phyloP scores from a whole-genome alignment of 495 filamentous ascomycete species.

The Aspergillus affinis region DNA sequence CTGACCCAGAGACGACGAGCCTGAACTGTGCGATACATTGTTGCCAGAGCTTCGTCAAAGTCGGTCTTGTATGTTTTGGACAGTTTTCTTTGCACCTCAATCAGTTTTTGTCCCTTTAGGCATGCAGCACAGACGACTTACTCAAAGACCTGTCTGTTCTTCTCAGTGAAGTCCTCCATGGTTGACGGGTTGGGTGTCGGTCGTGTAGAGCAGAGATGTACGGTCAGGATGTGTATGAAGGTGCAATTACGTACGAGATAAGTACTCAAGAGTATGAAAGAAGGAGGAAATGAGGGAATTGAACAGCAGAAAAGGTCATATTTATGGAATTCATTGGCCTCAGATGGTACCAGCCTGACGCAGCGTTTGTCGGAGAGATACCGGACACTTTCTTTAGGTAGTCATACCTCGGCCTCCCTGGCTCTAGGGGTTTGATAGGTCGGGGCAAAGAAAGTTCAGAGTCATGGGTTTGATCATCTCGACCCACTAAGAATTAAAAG shows the following conservation, averaged over 20 bases:
- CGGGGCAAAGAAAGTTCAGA: not conserved
- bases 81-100: conserved; percentile 37
- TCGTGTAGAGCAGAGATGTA: conserved; percentile 2
- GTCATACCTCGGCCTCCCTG: not conserved
- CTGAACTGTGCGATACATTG: conserved; percentile 39
- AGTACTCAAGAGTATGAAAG: not conserved
- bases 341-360: not conserved
- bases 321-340: conserved; percentile 8
- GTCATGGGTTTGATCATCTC: not conserved
- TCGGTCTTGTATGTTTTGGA: conserved; percentile 44
- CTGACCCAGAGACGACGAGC: conserved; percentile 61
- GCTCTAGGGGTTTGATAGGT: not conserved
- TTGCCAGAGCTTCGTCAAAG: conserved; percentile 38
- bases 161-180: conserved; percentile 47
- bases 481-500: not conserved
- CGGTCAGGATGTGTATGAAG: not conserved
- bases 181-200: conserved; percentile 6
- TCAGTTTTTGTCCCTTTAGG: conserved; percentile 1
- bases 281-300: not conserved
- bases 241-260: not conserved
- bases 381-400: conserved; percentile 29
- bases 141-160: conserved; percentile 56
- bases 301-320: conserved; percentile 4
- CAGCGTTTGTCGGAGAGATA: conserved; percentile 28
- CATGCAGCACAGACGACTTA: conserved; percentile 24